phyloP scores from a whole-genome alignment of 2,329 filamentous ascomycete species.

The Fusarium pininemorale region DNA sequence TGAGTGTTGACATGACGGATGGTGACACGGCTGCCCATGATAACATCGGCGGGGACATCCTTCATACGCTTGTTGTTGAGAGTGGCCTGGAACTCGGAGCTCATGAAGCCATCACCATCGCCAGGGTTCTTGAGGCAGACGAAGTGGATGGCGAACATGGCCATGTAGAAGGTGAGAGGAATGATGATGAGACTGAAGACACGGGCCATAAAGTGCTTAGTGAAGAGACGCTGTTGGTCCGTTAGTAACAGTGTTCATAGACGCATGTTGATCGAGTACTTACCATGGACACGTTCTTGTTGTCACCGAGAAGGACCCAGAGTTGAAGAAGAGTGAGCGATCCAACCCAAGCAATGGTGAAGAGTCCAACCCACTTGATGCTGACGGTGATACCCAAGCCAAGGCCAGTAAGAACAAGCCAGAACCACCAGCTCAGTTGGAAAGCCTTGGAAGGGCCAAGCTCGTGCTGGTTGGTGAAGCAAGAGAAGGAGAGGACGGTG shows the following conservation, averaged over 20 bases:
- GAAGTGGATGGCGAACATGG: slow-evolving; percentile 98
- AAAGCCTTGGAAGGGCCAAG: slow-evolving; percentile 90
- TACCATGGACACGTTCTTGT: slow-evolving; percentile 82
- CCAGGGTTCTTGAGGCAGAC: slow-evolving; percentile 91
- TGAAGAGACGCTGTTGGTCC: slow-evolving; percentile 72
- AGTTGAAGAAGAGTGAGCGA: slow-evolving; percentile 89
- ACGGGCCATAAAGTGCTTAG: slow-evolving; percentile 93
- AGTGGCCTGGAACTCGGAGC: slow-evolving; percentile 97
- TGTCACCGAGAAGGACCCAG: slow-evolving; percentile 93
- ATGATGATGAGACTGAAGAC: slow-evolving; percentile 92
- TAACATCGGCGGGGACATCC: slow-evolving; percentile 91
- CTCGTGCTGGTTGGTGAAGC: slow-evolving; percentile 97
- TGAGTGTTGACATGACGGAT: slow-evolving; percentile 97
- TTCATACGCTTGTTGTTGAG: slow-evolving; percentile 97
- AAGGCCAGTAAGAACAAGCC: slow-evolving; percentile 86
- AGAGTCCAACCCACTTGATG: slow-evolving; percentile 98
- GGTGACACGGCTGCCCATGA: slow-evolving; percentile 84
- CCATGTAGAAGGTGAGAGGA: slow-evolving; percentile 89
- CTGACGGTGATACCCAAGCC: slow-evolving; percentile 90
- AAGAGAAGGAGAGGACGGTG: slow-evolving; percentile 88
- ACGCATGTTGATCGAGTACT: slow-evolving; percentile 35
- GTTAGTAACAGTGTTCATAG: slow-evolving; percentile 18
- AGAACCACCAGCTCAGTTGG: slow-evolving; percentile 95
- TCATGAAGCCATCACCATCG: slow-evolving; percentile 99
- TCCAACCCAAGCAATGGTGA: slow-evolving; percentile 98